These are phyloP conservation scores for Acanthamoeba lenticulata DNA, from an alignment of 208 protist genomes.

Conservation along the genomic window DNA sequence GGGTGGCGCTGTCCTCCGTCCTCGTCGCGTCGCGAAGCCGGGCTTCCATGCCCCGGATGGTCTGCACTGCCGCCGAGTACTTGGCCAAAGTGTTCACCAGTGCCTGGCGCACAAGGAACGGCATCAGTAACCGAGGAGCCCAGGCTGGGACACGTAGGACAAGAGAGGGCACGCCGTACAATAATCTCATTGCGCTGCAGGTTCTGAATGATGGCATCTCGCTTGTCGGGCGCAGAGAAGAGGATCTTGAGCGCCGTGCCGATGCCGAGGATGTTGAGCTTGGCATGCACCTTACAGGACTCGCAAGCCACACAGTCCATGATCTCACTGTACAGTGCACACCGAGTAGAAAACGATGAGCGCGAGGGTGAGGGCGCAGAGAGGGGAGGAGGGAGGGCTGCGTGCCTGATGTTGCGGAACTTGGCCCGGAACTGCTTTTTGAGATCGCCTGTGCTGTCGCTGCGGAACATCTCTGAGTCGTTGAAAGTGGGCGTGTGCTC, in stretches of 20 bases:
- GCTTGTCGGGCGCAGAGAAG: slow-evolving; percentile 67
- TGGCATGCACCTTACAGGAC: slow-evolving; percentile 81
- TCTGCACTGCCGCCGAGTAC: neutral
- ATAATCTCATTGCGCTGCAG: slow-evolving; percentile 22
- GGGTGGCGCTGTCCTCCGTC: neutral
- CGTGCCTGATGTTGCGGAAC: slow-evolving; percentile 79
- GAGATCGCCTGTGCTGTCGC: neutral
- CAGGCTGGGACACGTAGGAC: no score
- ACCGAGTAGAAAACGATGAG: no score
- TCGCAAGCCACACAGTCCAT: slow-evolving; percentile 82
- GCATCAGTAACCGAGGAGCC: neutral
- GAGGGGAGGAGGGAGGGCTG: no score
- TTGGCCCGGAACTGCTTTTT: slow-evolving; percentile 76
- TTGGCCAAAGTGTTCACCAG: neutral
- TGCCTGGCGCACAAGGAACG: neutral
- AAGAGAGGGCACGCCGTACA: no score
- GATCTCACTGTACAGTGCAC: slow-evolving; percentile 57
- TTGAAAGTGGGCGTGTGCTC: neutral
- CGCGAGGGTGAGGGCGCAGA: no score
- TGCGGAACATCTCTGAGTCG: neutral
- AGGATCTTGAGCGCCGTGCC: slow-evolving; percentile 83
- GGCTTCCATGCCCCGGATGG: neutral
- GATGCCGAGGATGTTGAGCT: slow-evolving; percentile 79
- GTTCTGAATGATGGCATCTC: neutral
- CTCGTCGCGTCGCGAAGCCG: neutral